Conservation (phyloP, 192 early-diverging fungal species). For the Chytriomyces confervae region DNA sequence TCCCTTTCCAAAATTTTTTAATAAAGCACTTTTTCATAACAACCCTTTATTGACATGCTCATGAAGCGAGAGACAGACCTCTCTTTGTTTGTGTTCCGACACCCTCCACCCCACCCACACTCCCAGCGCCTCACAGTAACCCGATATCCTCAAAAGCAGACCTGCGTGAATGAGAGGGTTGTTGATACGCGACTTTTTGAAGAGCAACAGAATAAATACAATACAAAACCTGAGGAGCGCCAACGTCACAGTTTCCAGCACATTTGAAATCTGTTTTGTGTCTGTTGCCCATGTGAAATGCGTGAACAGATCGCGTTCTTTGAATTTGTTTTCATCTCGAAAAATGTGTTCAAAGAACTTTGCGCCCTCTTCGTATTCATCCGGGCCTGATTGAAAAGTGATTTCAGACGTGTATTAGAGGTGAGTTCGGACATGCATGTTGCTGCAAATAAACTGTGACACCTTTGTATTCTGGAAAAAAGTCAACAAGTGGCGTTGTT, state of each 20-base stretch:
- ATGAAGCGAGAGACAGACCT: too few species aligned
- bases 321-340: conserved; percentile 43
- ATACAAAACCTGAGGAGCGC: conserved; percentile 31
- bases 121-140: neutral
- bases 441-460: neutral
- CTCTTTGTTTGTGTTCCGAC: too few species aligned
- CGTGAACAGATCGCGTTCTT: conserved; percentile 58
- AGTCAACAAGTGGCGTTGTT: conserved; percentile 47
- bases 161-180: neutral
- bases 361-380: conserved; percentile 51
- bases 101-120: too few species aligned
- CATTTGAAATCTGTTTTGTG: conserved; percentile 59
- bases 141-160: conserved; percentile 2
- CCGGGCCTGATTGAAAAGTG: conserved; percentile 40
- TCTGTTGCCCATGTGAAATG: conserved; percentile 70
- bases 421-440: neutral
- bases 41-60: too few species aligned
- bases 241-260: conserved; percentile 38
- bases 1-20: too few species aligned
- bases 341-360: conserved; percentile 53
- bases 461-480: conserved; percentile 18
- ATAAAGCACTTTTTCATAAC: too few species aligned
- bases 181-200: neutral
- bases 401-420: too few species aligned
- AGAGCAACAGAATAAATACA: neutral